Evolutionary conservation across 2,329 filamentous ascomycete species (phyloP).

Genomic region (Zasmidium citrigriseum): DNA sequence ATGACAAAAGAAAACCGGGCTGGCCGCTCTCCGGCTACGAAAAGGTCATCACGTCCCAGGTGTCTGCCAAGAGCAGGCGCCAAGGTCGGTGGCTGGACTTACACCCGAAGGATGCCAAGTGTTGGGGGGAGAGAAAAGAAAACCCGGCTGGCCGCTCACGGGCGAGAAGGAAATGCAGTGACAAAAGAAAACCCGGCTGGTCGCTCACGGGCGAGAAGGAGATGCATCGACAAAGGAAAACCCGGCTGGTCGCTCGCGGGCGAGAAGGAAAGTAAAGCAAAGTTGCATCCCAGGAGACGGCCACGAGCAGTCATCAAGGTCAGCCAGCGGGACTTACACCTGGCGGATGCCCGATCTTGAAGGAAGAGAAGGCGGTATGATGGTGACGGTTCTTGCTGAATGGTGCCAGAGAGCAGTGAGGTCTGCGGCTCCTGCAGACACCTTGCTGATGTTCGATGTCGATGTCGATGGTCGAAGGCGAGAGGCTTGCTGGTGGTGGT

Average conservation of each 20-base stretch:
- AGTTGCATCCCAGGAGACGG: neutral
- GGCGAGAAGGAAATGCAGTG: too few species aligned
- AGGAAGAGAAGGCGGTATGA: neutral
- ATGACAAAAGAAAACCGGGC: too few species aligned
- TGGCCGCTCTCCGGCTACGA: neutral
- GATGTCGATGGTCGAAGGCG: neutral
- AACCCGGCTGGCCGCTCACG: neutral
- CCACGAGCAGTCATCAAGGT: slow-evolving; percentile 1
- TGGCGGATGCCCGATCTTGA: neutral
- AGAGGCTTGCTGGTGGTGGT: too few species aligned
- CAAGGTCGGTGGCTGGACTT: slow-evolving; percentile 1
- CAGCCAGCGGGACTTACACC: neutral
- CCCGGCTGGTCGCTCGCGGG: too few species aligned
- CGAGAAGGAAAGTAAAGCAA: too few species aligned
- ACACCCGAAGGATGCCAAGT: neutral
- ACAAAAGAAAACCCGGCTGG: neutral
- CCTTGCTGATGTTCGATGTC: neutral
- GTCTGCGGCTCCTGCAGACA: neutral
- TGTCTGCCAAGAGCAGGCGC: neutral
- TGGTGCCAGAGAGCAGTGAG: neutral
- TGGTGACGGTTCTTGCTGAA: neutral
- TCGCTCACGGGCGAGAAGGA: neutral
- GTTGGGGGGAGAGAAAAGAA: neutral
- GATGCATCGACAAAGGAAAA: too few species aligned
- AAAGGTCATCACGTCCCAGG: neutral